phyloP scores from a whole-genome alignment of 139 green algal genomes.

The Protoeuglena noctilucae region DNA sequence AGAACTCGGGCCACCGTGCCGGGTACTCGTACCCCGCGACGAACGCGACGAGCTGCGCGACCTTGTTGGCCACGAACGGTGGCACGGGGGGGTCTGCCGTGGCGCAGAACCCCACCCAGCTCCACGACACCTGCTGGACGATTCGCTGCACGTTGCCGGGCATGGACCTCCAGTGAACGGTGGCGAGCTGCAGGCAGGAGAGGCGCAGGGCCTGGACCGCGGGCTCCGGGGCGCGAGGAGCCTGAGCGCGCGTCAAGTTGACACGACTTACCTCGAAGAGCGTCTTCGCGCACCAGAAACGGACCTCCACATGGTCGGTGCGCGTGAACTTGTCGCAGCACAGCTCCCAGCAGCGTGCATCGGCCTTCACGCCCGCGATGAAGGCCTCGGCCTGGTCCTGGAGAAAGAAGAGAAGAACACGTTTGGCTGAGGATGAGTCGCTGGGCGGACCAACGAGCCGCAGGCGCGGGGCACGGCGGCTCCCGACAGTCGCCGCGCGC shows the following conservation, averaged over 20 bases:
- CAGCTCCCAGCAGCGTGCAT: conserved; percentile 42
- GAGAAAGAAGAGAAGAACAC: neutral
- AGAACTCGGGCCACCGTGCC: conserved; percentile 57
- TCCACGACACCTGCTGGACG: neutral
- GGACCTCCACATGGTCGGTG: conserved; percentile 61
- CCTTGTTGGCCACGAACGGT: conserved; percentile 82
- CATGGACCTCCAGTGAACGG: conserved; percentile 6
- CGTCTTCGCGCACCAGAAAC: conserved; percentile 92
- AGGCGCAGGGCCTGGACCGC: conserved; percentile 1
- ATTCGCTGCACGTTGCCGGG: conserved; percentile 3
- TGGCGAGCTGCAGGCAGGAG: conserved; percentile 1
- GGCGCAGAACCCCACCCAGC: conserved; percentile 1
- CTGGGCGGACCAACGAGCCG: neutral
- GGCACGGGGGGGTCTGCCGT: conserved; percentile 25
- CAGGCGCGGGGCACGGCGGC: neutral
- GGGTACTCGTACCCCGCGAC: conserved; percentile 52
- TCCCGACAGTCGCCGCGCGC: neutral
- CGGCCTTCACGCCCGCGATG: conserved; percentile 32
- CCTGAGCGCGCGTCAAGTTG: neutral
- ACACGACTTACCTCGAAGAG: conserved; percentile 49
- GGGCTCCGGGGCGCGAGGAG: neutral
- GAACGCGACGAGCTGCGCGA: conserved; percentile 61
- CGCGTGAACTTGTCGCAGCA: conserved; percentile 52
- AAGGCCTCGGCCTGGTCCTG: conserved; percentile 50
- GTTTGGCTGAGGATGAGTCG: neutral